phyloP scores from a whole-genome alignment of 2,329 filamentous ascomycete species.

The Leptographium galeiforme region DNA sequence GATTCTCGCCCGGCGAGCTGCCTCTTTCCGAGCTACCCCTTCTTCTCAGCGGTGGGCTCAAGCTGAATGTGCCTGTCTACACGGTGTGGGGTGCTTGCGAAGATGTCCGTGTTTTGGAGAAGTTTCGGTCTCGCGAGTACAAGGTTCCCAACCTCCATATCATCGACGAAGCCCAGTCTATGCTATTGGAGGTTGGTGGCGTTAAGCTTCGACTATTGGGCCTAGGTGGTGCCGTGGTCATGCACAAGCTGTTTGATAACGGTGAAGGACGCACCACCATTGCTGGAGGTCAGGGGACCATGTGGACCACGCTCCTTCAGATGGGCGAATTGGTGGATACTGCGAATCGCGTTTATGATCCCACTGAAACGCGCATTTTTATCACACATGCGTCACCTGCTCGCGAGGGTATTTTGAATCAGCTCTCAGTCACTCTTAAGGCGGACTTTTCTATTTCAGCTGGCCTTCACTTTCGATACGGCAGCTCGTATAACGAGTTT shows the following conservation, averaged over 20 bases:
- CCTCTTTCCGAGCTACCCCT: constrained; percentile 85
- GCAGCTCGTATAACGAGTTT: constrained; percentile 99
- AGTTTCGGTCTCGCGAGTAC: constrained; percentile 94
- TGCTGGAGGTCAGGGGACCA: constrained; percentile 93
- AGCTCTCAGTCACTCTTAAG: constrained; percentile 93
- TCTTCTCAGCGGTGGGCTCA: constrained; percentile 77
- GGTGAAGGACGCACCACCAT: constrained; percentile 96
- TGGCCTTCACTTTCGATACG: constrained; percentile 94
- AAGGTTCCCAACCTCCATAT: constrained; percentile 96
- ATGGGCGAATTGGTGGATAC: constrained; percentile 98
- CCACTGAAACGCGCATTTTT: constrained; percentile 91
- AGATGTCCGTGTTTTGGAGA: constrained; percentile 93
- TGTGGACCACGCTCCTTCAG: constrained; percentile 97
- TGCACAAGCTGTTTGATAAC: constrained; percentile 99
- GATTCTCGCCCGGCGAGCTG: constrained; percentile 68
- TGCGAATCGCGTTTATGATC: constrained; percentile 94
- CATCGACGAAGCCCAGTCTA: constrained; percentile 93
- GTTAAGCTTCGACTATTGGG: constrained; percentile 91
- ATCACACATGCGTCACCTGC: constrained; percentile 95
- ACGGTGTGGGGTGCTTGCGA: constrained; percentile 99
- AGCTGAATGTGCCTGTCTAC: constrained; percentile 91
- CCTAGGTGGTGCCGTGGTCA: constrained; percentile 89
- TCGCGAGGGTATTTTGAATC: constrained; percentile 90
- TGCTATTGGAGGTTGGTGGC: constrained; percentile 85
- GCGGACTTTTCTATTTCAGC: constrained; percentile 97